These are phyloP conservation scores for Zelopaecilomyces penicillatus DNA, from an alignment of 2,329 filamentous ascomycete species.

Conservation along the genomic window DNA sequence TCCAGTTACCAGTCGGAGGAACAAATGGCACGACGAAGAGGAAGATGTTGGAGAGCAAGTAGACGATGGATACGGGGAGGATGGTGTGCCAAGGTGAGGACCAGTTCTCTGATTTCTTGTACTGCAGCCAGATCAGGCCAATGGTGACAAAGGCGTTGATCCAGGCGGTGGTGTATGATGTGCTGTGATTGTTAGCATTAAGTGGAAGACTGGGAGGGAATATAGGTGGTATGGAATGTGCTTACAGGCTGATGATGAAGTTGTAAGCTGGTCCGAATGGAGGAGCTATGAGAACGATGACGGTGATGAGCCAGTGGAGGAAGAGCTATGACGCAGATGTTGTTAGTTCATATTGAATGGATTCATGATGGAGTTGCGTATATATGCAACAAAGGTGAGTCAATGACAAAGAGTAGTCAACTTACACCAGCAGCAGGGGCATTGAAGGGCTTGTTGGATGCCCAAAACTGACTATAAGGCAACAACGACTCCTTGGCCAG, in stretches of 20 bases:
- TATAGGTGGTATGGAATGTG: background rate
- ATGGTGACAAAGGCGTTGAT: slow-evolving; percentile 43
- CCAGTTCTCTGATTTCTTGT: slow-evolving; percentile 42
- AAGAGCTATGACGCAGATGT: slow-evolving; percentile 33
- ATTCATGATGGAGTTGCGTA: background rate
- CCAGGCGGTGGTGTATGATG: slow-evolving; percentile 45
- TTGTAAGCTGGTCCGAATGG: slow-evolving; percentile 62
- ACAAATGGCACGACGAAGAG: slow-evolving; percentile 47
- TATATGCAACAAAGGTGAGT: slow-evolving; percentile 1
- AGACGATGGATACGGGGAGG: slow-evolving; percentile 39
- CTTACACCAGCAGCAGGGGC: slow-evolving; percentile 48
- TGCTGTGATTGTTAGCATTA: slow-evolving; percentile 14
- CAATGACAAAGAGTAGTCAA: background rate
- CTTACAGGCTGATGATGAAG: slow-evolving; percentile 51
- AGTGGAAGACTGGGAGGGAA: too few species aligned
- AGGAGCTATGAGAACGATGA: slow-evolving; percentile 57
- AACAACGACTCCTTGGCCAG: slow-evolving; percentile 62
- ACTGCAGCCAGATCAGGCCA: slow-evolving; percentile 45
- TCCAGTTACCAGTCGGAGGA: slow-evolving; percentile 39
- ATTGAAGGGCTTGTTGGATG: slow-evolving; percentile 59
- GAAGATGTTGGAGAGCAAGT: slow-evolving; percentile 43
- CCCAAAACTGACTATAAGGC: slow-evolving; percentile 59
- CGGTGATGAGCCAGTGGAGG: slow-evolving; percentile 57
- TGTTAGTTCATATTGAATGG: background rate
- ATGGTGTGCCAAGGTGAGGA: slow-evolving; percentile 43